Percentiles rank a stretch among this genome's conserved stretches.
Conservation (phyloP, 192 early-diverging fungal genomes). For the Coemansia furcata region DNA sequence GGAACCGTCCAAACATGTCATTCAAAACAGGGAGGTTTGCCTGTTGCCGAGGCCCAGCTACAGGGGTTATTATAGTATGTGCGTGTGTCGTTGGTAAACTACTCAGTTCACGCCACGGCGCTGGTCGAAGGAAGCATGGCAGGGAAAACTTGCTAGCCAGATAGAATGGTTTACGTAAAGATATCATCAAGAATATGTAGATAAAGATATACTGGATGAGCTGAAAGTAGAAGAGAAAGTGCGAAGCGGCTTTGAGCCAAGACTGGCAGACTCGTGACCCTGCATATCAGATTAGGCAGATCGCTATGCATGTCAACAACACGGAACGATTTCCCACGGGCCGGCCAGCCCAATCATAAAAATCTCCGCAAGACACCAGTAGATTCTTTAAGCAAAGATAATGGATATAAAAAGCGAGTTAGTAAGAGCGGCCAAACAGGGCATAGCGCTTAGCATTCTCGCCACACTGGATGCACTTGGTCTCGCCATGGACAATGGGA, state of each 20-base stretch:
- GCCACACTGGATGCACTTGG: constrained; percentile 85
- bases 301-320: neutral
- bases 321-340: constrained; percentile 3
- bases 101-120: neutral
- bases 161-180: neutral
- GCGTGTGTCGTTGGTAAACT: neutral
- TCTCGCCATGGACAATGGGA: constrained; percentile 75
- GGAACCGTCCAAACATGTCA: constrained; percentile 82
- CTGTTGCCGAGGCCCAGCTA: neutral
- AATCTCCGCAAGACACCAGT: neutral
- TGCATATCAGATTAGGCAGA: neutral
- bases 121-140: neutral
- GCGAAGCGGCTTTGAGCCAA: neutral
- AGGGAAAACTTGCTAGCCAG: neutral
- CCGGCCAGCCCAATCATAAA: neutral
- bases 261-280: neutral
- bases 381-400: neutral
- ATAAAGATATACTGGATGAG: neutral
- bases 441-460: constrained; percentile 75
- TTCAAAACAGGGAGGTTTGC: constrained; percentile 40
- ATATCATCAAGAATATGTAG: neutral
- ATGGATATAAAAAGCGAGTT: constrained; percentile 10
- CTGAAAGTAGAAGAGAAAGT: neutral
- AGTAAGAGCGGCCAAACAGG: constrained; percentile 85
- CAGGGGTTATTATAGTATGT: neutral